Base-by-base conservation (phyloP, 202 grass and related monocot species). In the Saccharum hybrid region DNA sequence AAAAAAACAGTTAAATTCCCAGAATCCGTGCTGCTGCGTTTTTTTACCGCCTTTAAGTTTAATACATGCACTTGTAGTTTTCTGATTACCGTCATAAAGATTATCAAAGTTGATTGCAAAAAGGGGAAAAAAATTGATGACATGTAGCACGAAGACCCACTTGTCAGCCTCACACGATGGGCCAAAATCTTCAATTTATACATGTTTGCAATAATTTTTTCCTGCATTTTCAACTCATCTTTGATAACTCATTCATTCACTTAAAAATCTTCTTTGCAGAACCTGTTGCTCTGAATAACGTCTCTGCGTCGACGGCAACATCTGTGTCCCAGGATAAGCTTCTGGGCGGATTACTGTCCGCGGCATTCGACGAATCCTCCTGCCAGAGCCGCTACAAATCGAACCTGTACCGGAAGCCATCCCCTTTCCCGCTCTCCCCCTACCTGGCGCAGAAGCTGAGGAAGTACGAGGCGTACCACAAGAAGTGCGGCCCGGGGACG, bases 371-470 rank as follows among this genome's bases (percentile, higher is more conserved):
- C 0, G 92, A 90, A 51, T 87, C 88, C 37, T 66, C 77, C 0
- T 98, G 92, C 69, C 82, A 90, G 72, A 98, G 96, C 83, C 89
- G 93, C 7, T 95, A 93, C 84, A 89, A 84, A 54, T 88, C 89
- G 2, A 80, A 90, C 0, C 79, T 91, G 0, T 98, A 93, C 93
- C 80, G 91, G 40, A 93, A 92, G 82, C 60, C 87, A 0, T 93
- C 96, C 2, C 81, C 87, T 2, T 93, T 95, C 83, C 77, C 87
- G 3, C 81, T 88, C 7, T 92, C 93, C 34, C 84, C 87, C 5
- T 90, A 93, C 90, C 96, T 98, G 7, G 74, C 40, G 52, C 33
- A 83, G 59, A 93, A 86, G 87, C 87, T 98, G 15, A 45, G 96
- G 4, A 80, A 85, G 75, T 98, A 98, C 52, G 93, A 95, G 84